These are phyloP conservation scores for Xylaria cubensis DNA, from an alignment of 495 filamentous ascomycete genomes.

Conservation along the genomic window DNA sequence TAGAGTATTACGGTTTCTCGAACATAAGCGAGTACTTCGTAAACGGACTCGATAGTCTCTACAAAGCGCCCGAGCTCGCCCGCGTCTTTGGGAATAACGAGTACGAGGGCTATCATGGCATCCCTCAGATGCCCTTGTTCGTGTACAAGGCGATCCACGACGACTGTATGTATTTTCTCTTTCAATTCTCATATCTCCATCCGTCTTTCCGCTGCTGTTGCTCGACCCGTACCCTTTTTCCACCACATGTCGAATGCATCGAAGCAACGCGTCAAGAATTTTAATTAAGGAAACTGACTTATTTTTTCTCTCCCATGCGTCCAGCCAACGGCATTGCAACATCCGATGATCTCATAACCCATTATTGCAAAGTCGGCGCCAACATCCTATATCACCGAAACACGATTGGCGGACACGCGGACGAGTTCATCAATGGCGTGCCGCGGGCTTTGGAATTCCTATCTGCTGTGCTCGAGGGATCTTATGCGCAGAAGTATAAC, in stretches of 20 bases:
- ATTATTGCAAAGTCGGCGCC: constrained; percentile 36
- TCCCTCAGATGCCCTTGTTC: constrained; percentile 55
- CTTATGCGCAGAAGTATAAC: constrained; percentile 20
- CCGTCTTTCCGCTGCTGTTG: not conserved
- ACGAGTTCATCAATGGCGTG: constrained; percentile 35
- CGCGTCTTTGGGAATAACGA: constrained; percentile 23
- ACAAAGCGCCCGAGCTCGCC: constrained; percentile 35
- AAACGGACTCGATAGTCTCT: constrained; percentile 37
- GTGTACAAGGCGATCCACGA: constrained; percentile 59
- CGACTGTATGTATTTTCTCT: constrained; percentile 45
- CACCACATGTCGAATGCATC: not conserved
- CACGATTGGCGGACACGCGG: constrained; percentile 33
- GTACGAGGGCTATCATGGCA: constrained; percentile 43
- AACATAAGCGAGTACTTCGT: constrained; percentile 50
- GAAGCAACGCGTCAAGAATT: not conserved
- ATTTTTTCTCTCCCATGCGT: not conserved
- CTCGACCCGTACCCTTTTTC: not conserved
- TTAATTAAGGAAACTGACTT: too few relatives aligned
- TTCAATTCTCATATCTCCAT: not conserved
- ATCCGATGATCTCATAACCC: constrained; percentile 51
- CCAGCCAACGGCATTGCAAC: constrained; percentile 39
- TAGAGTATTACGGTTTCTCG: constrained; percentile 34
- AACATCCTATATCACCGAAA: constrained; percentile 50
- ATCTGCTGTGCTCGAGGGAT: constrained; percentile 32
- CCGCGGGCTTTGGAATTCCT: constrained; percentile 35